Conservation (phyloP, 495 filamentous ascomycete genomes). For the Penicillium tannophilum region DNA sequence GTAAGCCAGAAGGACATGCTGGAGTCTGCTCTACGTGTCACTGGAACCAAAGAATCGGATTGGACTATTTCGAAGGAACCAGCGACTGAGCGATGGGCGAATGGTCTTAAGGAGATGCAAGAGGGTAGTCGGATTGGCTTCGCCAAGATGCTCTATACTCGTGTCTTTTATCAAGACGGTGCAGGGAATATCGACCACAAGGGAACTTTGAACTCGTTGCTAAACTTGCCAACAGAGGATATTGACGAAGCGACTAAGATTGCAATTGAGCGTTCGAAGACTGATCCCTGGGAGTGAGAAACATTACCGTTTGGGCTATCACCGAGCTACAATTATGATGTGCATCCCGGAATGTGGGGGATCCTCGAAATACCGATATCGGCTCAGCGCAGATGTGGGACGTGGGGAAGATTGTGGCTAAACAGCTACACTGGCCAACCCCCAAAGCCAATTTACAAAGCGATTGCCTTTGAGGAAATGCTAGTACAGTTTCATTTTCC, state of each 20-base stretch:
- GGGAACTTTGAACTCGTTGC: constrained; percentile 46
- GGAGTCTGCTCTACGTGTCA: constrained; percentile 53
- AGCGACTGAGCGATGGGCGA: constrained; percentile 42
- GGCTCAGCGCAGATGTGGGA: background rate
- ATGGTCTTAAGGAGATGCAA: constrained; percentile 42
- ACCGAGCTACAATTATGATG: too few relatives aligned
- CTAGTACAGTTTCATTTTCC: background rate
- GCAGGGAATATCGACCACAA: constrained; percentile 41
- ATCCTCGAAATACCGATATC: background rate
- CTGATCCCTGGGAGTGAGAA: background rate
- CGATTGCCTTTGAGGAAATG: background rate
- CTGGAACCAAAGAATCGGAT: constrained; percentile 51
- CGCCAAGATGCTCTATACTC: constrained; percentile 48
- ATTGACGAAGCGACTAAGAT: constrained; percentile 54
- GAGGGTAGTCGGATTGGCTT: constrained; percentile 38
- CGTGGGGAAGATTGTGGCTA: background rate
- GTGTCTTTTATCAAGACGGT: constrained; percentile 53
- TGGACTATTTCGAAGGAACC: constrained; percentile 57
- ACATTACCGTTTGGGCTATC: background rate
- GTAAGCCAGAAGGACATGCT: constrained; percentile 57
- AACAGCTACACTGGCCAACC: background rate
- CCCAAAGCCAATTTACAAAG: background rate
- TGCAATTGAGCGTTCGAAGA: constrained; percentile 16
- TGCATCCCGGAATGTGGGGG: background rate
- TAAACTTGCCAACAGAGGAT: constrained; percentile 61